phyloP scores from a whole-genome alignment of 495 filamentous ascomycete genomes.

The Talaromyces nanjingensis region DNA sequence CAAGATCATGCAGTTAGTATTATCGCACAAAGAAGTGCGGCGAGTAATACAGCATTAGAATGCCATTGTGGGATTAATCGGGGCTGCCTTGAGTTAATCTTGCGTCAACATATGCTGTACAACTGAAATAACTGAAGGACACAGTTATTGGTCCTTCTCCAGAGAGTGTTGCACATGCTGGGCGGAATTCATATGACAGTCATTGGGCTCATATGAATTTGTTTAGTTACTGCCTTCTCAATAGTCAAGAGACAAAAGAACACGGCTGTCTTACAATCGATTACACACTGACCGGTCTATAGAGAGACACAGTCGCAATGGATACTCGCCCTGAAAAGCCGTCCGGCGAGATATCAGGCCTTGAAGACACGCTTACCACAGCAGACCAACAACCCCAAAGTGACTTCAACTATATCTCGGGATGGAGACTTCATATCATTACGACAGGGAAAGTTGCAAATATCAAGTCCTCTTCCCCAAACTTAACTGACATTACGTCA shows the following conservation, averaged over 20 bases:
- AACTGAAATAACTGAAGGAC: background rate
- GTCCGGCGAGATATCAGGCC: background rate
- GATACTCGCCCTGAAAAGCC: background rate
- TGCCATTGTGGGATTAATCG: background rate
- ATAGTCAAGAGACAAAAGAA: background rate
- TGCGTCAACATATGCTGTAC: background rate
- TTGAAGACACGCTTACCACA: background rate
- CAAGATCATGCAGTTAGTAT: too few relatives aligned
- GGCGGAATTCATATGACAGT: background rate
- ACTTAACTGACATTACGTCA: slow-evolving; percentile 13
- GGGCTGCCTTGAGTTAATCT: background rate
- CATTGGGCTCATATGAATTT: background rate
- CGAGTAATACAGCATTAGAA: background rate
- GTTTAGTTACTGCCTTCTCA: background rate
- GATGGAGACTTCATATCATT: background rate
- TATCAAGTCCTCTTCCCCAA: background rate
- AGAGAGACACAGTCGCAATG: background rate
- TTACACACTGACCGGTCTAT: background rate
- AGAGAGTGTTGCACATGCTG: background rate
- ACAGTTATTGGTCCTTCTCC: background rate
- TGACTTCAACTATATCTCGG: background rate
- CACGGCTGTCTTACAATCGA: background rate
- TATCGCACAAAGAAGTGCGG: background rate
- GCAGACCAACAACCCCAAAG: background rate
- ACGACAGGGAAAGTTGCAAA: background rate